Conservation (phyloP, 495 filamentous ascomycete genomes). For the Elasticomyces elasticus region DNA sequence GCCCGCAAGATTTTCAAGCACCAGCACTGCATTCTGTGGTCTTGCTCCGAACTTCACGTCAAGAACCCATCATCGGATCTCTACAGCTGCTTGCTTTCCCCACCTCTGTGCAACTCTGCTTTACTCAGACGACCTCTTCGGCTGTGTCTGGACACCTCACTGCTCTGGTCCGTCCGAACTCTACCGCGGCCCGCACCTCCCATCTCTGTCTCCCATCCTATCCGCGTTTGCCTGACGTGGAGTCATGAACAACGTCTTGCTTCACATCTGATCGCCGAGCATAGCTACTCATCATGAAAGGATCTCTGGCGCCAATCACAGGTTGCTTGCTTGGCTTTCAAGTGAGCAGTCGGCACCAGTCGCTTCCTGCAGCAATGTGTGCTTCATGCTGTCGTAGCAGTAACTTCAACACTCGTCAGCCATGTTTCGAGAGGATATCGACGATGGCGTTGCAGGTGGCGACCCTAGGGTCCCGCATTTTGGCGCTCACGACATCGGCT, state of each 20-base stretch:
- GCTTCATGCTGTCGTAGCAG: not conserved
- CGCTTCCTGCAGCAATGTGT: too few relatives aligned
- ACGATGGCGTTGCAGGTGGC: not conserved
- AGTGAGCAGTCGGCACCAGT: not conserved
- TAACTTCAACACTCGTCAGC: not conserved
- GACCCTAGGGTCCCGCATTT: not conserved
- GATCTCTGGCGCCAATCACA: not conserved
- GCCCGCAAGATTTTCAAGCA: not conserved
- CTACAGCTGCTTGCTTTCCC: not conserved
- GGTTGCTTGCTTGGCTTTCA: not conserved
- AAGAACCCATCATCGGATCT: too few relatives aligned
- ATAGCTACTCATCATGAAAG: constrained; percentile 1
- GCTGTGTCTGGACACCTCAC: not conserved
- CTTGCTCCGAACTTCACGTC: too few relatives aligned
- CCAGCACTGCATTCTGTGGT: too few relatives aligned
- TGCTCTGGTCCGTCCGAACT: not conserved
- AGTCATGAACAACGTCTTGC: not conserved
- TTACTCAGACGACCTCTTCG: not conserved
- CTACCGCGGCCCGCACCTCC: not conserved
- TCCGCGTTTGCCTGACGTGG: not conserved
- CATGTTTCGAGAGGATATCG: constrained; percentile 1
- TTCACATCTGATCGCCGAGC: not conserved
- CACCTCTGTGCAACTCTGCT: not conserved
- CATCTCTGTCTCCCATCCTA: not conserved
- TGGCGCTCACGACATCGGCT: constrained; percentile 18